Conservation (phyloP, 2,329 filamentous ascomycete species). For the Westerdykella sp. region DNA sequence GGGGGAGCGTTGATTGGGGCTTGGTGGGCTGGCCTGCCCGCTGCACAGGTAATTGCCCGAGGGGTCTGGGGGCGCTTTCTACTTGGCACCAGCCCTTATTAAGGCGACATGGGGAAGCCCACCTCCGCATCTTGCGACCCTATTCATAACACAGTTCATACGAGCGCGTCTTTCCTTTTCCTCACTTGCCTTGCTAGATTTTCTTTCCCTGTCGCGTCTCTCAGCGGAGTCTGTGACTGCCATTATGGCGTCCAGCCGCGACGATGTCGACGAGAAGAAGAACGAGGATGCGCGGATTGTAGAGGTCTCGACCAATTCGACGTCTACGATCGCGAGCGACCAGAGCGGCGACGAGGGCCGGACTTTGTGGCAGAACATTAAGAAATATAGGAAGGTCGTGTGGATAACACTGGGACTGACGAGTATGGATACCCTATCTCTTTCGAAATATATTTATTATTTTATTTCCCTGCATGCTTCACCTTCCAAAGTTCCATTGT, state of each 20-base stretch:
- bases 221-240: not conserved
- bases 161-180: too few relatives aligned
- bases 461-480: not conserved
- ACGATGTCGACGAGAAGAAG: slow-evolving; percentile 61
- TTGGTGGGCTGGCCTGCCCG: too few relatives aligned
- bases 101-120: too few relatives aligned
- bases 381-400: slow-evolving; percentile 25
- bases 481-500: too few relatives aligned
- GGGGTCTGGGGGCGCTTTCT: too few relatives aligned
- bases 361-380: slow-evolving; percentile 26
- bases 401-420: slow-evolving; percentile 20
- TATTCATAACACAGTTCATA: too few relatives aligned
- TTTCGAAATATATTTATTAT: too few relatives aligned
- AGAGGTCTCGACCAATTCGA: slow-evolving; percentile 6
- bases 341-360: slow-evolving; percentile 14
- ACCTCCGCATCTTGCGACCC: too few relatives aligned
- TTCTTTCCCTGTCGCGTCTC: not conserved
- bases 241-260: slow-evolving; percentile 40
- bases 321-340: not conserved
- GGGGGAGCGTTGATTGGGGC: too few relatives aligned
- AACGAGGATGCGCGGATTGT: slow-evolving; percentile 7
- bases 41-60: too few relatives aligned
- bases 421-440: slow-evolving; percentile 2
- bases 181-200: too few relatives aligned
- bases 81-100: too few relatives aligned